These are phyloP conservation scores for Fragaria iinumae DNA, from an alignment of 306 rosid species.

Conservation along the genomic window DNA sequence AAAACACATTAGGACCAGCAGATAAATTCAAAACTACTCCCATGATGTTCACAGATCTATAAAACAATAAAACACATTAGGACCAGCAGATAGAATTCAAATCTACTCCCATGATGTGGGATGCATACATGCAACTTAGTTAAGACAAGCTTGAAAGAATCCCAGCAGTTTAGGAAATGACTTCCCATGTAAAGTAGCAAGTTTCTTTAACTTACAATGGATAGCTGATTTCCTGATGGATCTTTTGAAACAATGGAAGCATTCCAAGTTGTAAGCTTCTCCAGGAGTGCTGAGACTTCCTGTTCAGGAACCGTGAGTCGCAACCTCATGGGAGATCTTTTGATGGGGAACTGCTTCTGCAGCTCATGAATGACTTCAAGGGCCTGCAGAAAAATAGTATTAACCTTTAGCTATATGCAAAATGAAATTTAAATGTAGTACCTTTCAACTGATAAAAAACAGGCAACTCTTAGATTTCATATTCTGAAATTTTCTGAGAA, in stretches of 20 bases:
- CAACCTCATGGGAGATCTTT: conserved; percentile 82
- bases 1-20: not conserved
- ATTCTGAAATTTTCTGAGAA: not conserved
- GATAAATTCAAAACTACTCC: not conserved
- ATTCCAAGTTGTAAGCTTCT: conserved; percentile 68
- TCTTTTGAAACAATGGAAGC: conserved; percentile 63
- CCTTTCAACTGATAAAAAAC: not conserved
- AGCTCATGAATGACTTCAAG: conserved; percentile 95
- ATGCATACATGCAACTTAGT: too few relatives aligned
- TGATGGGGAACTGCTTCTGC: conserved; percentile 86
- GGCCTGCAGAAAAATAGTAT: conserved; percentile 55
- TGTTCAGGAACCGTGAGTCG: conserved; percentile 57
- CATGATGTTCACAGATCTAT: not conserved
- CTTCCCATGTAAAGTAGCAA: not conserved
- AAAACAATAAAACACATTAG: too few relatives aligned
- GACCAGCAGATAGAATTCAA: too few relatives aligned
- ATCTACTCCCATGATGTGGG: too few relatives aligned
- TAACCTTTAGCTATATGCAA: not conserved
- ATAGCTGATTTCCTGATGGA: conserved; percentile 60
- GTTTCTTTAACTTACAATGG: conserved; percentile 49
- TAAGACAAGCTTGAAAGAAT: too few relatives aligned
- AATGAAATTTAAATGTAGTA: not conserved
- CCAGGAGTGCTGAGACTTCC: conserved; percentile 48
- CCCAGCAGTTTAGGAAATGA: not conserved
- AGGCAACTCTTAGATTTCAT: not conserved